These are phyloP conservation scores for Colletotrichum sojae DNA, from an alignment of 2,329 filamentous ascomycete species.

Conservation along the genomic window DNA sequence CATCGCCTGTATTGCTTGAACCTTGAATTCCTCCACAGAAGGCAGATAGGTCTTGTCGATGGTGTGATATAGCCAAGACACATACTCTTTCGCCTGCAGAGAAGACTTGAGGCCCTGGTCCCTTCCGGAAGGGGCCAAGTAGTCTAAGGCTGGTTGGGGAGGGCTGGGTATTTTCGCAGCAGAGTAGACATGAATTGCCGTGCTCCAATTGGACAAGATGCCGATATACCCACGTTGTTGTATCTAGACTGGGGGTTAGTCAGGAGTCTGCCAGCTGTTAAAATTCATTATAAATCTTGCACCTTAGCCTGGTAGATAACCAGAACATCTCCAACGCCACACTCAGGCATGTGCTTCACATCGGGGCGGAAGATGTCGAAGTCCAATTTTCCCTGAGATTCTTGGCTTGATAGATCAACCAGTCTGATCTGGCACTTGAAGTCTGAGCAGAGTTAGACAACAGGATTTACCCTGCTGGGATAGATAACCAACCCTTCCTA, in stretches of 20 bases:
- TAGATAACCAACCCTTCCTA: conserved; percentile 61
- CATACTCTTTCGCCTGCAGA: conserved; percentile 55
- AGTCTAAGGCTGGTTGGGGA: conserved; percentile 46
- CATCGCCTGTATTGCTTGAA: conserved; percentile 53
- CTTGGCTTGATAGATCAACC: conserved; percentile 69
- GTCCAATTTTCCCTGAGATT: conserved; percentile 51
- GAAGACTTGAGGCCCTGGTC: conserved; percentile 42
- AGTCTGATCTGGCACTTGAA: conserved; percentile 73
- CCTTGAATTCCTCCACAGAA: conserved; percentile 57
- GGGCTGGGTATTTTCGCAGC: conserved; percentile 56
- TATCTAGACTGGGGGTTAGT: conserved; percentile 50
- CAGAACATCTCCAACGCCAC: conserved; percentile 72
- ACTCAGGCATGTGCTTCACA: conserved; percentile 63
- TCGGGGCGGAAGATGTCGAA: conserved; percentile 73
- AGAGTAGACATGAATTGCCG: conserved; percentile 62
- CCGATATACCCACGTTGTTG: conserved; percentile 57
- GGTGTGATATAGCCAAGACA: conserved; percentile 63
- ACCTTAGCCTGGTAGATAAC: conserved; percentile 73
- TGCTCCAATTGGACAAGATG: conserved; percentile 59
- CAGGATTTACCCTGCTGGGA: not conserved
- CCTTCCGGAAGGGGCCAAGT: conserved; percentile 44
- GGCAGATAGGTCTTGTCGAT: conserved; percentile 62
- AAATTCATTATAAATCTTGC: conserved; percentile 39
- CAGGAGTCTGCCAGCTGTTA: not conserved
- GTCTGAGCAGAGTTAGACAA: conserved; percentile 56